These are phyloP conservation scores for Athelia psychrophila DNA, from an alignment of 1,284 basidiomycete species.

Conservation along the genomic window DNA sequence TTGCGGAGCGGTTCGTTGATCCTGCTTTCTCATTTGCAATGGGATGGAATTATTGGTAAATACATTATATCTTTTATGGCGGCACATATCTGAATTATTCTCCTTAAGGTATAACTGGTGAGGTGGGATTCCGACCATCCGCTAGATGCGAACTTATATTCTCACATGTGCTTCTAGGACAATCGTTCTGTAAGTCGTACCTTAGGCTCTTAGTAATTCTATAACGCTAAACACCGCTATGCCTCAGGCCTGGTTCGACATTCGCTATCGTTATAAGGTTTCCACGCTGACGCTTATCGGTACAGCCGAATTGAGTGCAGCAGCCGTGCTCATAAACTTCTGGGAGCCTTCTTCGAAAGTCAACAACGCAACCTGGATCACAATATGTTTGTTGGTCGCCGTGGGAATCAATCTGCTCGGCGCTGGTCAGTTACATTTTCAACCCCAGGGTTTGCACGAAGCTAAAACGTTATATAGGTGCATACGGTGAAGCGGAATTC, in stretches of 20 bases:
- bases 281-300: constrained; percentile 10
- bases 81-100: constrained; percentile 28
- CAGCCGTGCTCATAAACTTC: constrained; percentile 59
- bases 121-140: background rate
- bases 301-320: constrained; percentile 59
- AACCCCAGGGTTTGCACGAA: constrained; percentile 9
- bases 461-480: constrained; percentile 20
- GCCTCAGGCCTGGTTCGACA: constrained; percentile 3
- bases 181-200: constrained; percentile 73
- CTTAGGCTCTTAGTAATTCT: constrained; percentile 41
- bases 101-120: background rate
- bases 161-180: constrained; percentile 57
- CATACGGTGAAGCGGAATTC: constrained; percentile 55
- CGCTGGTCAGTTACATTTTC: constrained; percentile 41
- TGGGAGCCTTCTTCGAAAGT: constrained; percentile 53
- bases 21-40: constrained; percentile 65
- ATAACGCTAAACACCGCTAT: background rate
- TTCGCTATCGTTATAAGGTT: background rate
- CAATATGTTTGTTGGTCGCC: constrained; percentile 53
- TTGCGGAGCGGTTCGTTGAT: constrained; percentile 69
- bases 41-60: constrained; percentile 72
- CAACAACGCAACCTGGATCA: constrained; percentile 63
- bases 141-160: background rate
- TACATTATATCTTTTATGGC: constrained; percentile 14
- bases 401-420: constrained; percentile 75